phyloP scores from a whole-genome alignment of 805 yeast species.

The Torulaspora maleeae region DNA sequence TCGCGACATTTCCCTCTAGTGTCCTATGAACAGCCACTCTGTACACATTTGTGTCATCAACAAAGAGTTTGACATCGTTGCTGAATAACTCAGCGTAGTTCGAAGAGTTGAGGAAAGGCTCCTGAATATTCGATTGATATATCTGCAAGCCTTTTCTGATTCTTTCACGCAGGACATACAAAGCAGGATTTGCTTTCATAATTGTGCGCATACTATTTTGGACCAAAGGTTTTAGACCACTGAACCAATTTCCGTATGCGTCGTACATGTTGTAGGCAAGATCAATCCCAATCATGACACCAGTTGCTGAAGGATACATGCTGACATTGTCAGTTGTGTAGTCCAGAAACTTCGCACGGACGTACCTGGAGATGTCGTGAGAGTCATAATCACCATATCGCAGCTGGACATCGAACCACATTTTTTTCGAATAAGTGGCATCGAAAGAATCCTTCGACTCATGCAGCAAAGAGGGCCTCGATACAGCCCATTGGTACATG shows the following conservation, averaged over 20 bases:
- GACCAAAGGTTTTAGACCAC: constrained; percentile 84
- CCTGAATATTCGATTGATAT: constrained; percentile 90
- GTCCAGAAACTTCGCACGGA: constrained; percentile 87
- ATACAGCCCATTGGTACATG: constrained; percentile 75
- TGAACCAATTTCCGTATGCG: constrained; percentile 97
- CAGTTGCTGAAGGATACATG: constrained; percentile 89
- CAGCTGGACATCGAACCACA: constrained; percentile 93
- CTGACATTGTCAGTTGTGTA: constrained; percentile 85
- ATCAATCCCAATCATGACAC: constrained; percentile 85
- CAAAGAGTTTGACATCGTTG: constrained; percentile 74
- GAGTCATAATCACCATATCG: constrained; percentile 97
- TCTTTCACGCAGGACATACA: constrained; percentile 87
- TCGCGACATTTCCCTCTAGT: constrained; percentile 85
- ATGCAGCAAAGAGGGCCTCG: constrained; percentile 72
- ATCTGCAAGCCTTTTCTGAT: constrained; percentile 90
- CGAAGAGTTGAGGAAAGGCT: constrained; percentile 80
- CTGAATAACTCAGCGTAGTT: constrained; percentile 88
- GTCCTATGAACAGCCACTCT: constrained; percentile 89
- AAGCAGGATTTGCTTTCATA: constrained; percentile 91
- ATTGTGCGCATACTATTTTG: constrained; percentile 90
- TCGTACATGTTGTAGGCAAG: constrained; percentile 94
- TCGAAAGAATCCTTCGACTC: constrained; percentile 63
- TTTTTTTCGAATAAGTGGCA: constrained; percentile 57
- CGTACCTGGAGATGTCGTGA: constrained; percentile 91
- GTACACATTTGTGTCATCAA: constrained; percentile 93